Evolutionary conservation across 2,329 filamentous ascomycete species (phyloP).

Genomic region (Thielaviopsis euricoi): DNA sequence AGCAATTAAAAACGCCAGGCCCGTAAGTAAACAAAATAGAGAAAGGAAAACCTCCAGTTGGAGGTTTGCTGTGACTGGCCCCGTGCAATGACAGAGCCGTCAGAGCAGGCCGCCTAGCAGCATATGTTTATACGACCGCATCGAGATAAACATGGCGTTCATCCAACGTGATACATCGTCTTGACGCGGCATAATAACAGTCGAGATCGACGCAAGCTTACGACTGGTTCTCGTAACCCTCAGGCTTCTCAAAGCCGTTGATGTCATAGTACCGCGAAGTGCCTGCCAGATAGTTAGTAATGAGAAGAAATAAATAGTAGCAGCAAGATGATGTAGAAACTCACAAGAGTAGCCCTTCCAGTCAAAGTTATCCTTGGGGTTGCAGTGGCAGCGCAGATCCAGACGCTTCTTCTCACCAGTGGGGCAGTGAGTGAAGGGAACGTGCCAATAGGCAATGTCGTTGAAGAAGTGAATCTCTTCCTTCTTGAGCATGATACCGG

Average conservation of each 20-base stretch:
- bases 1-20: conserved; percentile 7
- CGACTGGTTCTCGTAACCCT: conserved; percentile 63
- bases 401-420: conserved; percentile 71
- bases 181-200: neutral
- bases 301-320: neutral
- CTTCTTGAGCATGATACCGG: conserved; percentile 72
- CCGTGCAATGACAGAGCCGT: neutral
- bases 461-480: conserved; percentile 97
- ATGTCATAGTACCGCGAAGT: conserved; percentile 75
- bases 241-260: conserved; percentile 66
- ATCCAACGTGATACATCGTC: neutral
- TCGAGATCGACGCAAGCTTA: conserved; percentile 16
- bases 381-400: conserved; percentile 83
- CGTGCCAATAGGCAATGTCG: conserved; percentile 95
- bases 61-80: neutral
- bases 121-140: neutral
- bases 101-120: neutral
- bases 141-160: neutral
- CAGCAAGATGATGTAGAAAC: conserved; percentile 21
- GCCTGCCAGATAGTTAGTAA: conserved; percentile 15
- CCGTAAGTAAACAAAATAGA: neutral
- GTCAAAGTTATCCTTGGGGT: conserved; percentile 95
- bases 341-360: conserved; percentile 98
- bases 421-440: conserved; percentile 95
- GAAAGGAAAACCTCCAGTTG: neutral